Percentiles rank a stretch among this genome's conserved stretches.
These are phyloP conservation scores for Kazachstania martiniae DNA, from an alignment of 805 yeast genomes.

Conservation along the genomic window DNA sequence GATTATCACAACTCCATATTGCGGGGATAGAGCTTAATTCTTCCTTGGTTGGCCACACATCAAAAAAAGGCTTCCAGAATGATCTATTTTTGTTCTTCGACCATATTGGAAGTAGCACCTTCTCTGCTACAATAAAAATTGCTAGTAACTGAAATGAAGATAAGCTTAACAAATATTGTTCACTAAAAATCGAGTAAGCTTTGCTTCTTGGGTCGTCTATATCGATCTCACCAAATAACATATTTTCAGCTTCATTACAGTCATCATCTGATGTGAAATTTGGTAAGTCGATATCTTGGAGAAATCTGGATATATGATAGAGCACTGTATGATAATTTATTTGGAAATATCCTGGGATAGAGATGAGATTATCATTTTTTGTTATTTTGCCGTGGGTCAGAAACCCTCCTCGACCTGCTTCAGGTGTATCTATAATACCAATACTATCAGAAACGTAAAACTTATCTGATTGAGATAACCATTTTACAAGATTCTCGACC, in stretches of 20 bases:
- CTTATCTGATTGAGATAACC: constrained; percentile 24
- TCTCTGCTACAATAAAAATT: constrained; percentile 31
- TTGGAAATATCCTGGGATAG: constrained; percentile 47
- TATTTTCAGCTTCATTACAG: background rate
- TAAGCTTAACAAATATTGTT: constrained; percentile 31
- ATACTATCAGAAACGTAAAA: constrained; percentile 33
- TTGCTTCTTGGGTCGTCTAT: constrained; percentile 15
- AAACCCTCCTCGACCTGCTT: constrained; percentile 56
- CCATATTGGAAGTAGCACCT: constrained; percentile 20
- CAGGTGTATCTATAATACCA: constrained; percentile 31
- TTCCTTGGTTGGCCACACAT: constrained; percentile 44
- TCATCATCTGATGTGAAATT: constrained; percentile 4
- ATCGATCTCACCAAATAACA: background rate
- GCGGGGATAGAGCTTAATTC: constrained; percentile 54
- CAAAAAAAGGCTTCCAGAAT: constrained; percentile 61
- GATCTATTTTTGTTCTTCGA: constrained; percentile 23
- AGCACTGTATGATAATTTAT: constrained; percentile 47
- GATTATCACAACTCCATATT: constrained; percentile 38
- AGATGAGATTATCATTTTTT: constrained; percentile 36
- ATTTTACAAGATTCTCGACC: constrained; percentile 17
- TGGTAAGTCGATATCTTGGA: constrained; percentile 13
- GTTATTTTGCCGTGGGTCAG: constrained; percentile 30
- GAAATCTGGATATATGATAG: constrained; percentile 32
- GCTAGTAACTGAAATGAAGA: constrained; percentile 52
- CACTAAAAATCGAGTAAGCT: constrained; percentile 26